Conservation (phyloP, 306 rosid genomes). For the Glycine tomentella region DNA sequence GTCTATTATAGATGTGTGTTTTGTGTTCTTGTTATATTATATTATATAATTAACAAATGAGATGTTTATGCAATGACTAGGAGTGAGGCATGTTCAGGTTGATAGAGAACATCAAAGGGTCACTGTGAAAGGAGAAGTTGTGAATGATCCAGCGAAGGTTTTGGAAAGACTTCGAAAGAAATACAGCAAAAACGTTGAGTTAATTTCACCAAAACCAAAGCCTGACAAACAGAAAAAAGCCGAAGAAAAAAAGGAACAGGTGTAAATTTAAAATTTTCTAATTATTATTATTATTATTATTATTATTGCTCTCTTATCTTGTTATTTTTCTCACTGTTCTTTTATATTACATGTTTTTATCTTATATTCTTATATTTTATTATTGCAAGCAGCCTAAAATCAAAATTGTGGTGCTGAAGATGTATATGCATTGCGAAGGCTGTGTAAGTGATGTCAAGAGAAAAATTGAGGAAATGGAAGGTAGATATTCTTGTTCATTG, state of each 20-base stretch:
- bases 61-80: conserved; percentile 41
- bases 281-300: too few relatives aligned
- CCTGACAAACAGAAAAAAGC: conserved; percentile 39
- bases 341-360: background rate
- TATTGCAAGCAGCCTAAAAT: conserved; percentile 37
- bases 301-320: background rate
- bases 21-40: too few relatives aligned
- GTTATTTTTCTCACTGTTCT: background rate
- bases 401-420: conserved; percentile 68
- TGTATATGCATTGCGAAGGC: conserved; percentile 74
- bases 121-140: conserved; percentile 61
- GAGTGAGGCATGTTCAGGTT: conserved; percentile 62
- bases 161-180: conserved; percentile 66
- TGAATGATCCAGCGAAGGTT: conserved; percentile 60
- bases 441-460: conserved; percentile 69
- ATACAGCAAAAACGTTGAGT: conserved; percentile 66
- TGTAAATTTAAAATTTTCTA: background rate
- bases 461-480: conserved; percentile 62
- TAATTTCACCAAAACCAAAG: conserved; percentile 64
- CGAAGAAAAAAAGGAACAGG: conserved; percentile 54
- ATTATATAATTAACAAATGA: background rate
- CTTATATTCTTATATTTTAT: background rate
- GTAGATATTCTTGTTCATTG: conserved; percentile 39
- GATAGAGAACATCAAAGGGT: conserved; percentile 65
- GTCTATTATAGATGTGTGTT: too few relatives aligned